Percentiles rank a stretch among this genome's conserved stretches.
Conservation (phyloP, 1,139 yeast species). For the Taphrina betulina region DNA sequence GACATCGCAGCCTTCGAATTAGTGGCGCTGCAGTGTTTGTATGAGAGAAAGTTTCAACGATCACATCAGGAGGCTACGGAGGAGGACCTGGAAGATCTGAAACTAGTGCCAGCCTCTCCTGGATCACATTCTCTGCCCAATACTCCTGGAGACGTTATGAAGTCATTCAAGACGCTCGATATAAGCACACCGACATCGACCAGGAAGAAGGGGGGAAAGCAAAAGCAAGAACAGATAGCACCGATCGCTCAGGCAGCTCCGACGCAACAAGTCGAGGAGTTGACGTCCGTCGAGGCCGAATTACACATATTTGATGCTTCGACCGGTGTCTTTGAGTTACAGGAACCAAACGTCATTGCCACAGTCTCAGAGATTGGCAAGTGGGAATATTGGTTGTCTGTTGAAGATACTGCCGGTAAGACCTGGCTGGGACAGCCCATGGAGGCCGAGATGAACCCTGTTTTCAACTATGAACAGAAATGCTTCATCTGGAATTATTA, state of each 20-base stretch:
- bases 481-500: constrained; percentile 68
- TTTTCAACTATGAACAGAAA: constrained; percentile 57
- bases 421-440: constrained; percentile 51
- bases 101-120: constrained; percentile 28
- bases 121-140: constrained; percentile 17
- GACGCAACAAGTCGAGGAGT: constrained; percentile 28
- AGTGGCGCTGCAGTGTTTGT: constrained; percentile 66
- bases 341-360: constrained; percentile 46
- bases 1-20: constrained; percentile 66
- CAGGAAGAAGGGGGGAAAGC: constrained; percentile 32
- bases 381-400: constrained; percentile 48
- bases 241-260: constrained; percentile 34
- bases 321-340: constrained; percentile 53
- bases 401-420: constrained; percentile 49
- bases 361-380: constrained; percentile 52
- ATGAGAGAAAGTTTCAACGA: constrained; percentile 68
- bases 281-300: constrained; percentile 44
- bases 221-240: constrained; percentile 15
- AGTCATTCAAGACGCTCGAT: constrained; percentile 14
- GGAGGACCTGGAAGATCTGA: constrained; percentile 58
- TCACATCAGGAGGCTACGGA: constrained; percentile 53
- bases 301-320: constrained; percentile 60
- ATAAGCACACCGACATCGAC: constrained; percentile 25
- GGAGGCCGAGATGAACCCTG: constrained; percentile 59
- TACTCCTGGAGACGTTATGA: constrained; percentile 34